Evolutionary conservation across 805 yeast species (phyloP), one percentile per base, ranked within the genome.

Genomic region (Debaryomyces castellii): DNA sequence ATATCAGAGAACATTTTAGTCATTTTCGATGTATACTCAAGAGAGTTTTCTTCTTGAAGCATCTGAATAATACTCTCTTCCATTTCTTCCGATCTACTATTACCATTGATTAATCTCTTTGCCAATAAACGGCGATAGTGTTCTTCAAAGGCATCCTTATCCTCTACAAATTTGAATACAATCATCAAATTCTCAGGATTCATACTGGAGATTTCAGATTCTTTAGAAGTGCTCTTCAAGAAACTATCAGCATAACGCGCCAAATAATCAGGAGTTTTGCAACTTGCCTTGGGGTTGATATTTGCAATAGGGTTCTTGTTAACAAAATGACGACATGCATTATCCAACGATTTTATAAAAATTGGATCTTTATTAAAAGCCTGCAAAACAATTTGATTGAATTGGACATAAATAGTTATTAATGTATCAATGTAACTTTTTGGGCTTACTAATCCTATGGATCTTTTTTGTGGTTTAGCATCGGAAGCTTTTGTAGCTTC

Each of bases 1-100:
- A 94, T 89, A 67, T 94, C 99, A 62, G 86, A 87, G 64, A 94
- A 91, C 99, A 94, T 94, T 57, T 90, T 88, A 18, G 96, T 87
- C 65, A 94, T 87, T 64, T 91, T 92, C 44, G 89, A 85, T 1
- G 98, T 91, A 64, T 92, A 94, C 60, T 94, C 98, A 62, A 85
- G 76, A 16, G 96, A 89, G 66, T 94, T 92, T 49, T 87, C 96
- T 47, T 87, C 86, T 63, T 90, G 95, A 53, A 94, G 77, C 57
- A 87, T 81, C 57, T 89, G 89, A 50, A 94, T 89, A 51, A 94
- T 83, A 47, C 80, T 69, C 53, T 89, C 92, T 69, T 94, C 99
- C 51, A 82, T 79, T 52, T 86, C 92, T 47, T 88, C 96, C 28
- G 89, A 84, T 38, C 87, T 84, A 3, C 96, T 86, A 16, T 94